Evolutionary conservation across 2,329 filamentous ascomycete species (phyloP).

Genomic region (Cercospora brassicicola): DNA sequence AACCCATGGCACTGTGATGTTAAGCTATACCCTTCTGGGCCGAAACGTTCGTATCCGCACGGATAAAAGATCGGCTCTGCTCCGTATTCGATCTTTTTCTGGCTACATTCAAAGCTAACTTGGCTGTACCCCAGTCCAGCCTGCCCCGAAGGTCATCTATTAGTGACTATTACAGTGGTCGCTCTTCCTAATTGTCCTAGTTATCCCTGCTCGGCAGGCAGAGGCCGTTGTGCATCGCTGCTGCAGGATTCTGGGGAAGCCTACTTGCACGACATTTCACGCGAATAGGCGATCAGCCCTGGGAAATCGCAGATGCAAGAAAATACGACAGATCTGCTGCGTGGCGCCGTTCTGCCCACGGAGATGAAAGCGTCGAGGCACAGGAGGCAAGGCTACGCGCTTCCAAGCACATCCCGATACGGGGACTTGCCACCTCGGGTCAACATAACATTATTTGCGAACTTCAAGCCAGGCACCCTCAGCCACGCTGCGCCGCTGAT

Average conservation of each 20-base stretch:
- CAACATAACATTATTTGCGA: too few species aligned
- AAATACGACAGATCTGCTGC: neutral
- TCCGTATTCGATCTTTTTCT: neutral
- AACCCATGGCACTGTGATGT: neutral
- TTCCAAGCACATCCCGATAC: neutral
- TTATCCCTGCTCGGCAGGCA: neutral
- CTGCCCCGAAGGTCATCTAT: neutral
- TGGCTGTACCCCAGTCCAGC: neutral
- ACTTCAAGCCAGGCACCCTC: too few species aligned
- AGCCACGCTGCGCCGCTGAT: neutral
- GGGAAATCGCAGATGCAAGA: neutral
- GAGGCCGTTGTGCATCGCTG: neutral
- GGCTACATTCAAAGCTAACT: neutral
- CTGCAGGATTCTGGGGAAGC: neutral
- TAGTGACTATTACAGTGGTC: neutral
- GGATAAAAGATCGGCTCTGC: neutral
- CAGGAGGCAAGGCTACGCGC: neutral
- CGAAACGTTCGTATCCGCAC: neutral
- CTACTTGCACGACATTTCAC: neutral
- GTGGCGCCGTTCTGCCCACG: neutral
- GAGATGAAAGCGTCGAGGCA: neutral
- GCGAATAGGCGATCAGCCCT: neutral
- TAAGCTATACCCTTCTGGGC: neutral
- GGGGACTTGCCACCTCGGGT: neutral
- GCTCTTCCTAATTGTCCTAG: neutral